Evolutionary conservation across 208 protist species (phyloP).

Genomic region (Leptomonas pyrrhocoris): DNA sequence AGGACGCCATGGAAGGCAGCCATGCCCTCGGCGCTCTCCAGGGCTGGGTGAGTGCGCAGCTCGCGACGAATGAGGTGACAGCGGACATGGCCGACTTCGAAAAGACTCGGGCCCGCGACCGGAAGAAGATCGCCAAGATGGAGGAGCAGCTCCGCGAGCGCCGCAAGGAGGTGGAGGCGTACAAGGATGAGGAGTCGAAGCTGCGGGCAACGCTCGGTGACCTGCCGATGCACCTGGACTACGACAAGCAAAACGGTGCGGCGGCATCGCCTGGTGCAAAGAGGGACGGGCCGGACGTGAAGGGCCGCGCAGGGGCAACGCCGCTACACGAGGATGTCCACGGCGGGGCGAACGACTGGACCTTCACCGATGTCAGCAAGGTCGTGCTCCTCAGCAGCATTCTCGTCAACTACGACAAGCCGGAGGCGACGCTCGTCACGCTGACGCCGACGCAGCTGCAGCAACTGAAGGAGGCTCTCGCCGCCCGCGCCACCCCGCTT

Average conservation of each 20-base stretch:
- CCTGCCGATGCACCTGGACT: slow-evolving; percentile 11
- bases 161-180: slow-evolving; percentile 16
- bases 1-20: slow-evolving; percentile 53
- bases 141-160: slow-evolving; percentile 19
- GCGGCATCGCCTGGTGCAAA: not conserved
- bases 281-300: not conserved
- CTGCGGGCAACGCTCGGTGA: slow-evolving; percentile 17
- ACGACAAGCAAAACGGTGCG: not conserved
- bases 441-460: slow-evolving; percentile 43
- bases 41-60: slow-evolving; percentile 52
- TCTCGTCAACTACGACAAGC: slow-evolving; percentile 46
- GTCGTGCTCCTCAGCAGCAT: slow-evolving; percentile 26
- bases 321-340: slow-evolving; percentile 27
- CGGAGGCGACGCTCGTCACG: slow-evolving; percentile 33
- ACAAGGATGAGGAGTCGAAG: slow-evolving; percentile 21
- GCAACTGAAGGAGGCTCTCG: slow-evolving; percentile 34
- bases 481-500: slow-evolving; percentile 24
- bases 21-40: slow-evolving; percentile 52
- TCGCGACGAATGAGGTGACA: slow-evolving; percentile 32
- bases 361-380: slow-evolving; percentile 16
- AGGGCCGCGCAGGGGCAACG: slow-evolving; percentile 21
- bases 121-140: slow-evolving; percentile 23
- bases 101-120: slow-evolving; percentile 6
- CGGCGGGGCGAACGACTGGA: slow-evolving; percentile 18
- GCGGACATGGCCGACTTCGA: slow-evolving; percentile 23